phyloP scores from a whole-genome alignment of 1,284 basidiomycete genomes.

The Veloboletus limbatus region DNA sequence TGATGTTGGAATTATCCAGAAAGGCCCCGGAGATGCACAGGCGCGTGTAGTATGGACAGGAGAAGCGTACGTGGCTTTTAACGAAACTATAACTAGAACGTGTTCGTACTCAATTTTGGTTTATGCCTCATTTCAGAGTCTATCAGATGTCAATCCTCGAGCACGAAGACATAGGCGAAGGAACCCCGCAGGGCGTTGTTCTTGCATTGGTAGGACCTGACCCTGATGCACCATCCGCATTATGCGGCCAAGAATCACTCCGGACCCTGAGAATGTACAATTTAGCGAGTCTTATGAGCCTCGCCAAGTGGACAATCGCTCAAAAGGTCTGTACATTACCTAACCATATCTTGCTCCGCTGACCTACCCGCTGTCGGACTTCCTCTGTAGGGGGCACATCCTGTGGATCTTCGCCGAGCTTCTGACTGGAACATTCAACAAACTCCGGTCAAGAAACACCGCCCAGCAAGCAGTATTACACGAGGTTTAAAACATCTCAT shows the following conservation, averaged over 20 bases:
- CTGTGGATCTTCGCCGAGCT: constrained; percentile 56
- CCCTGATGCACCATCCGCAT: constrained; percentile 41
- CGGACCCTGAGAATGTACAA: constrained; percentile 76
- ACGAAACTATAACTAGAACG: not conserved
- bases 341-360: constrained; percentile 1
- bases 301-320: constrained; percentile 68
- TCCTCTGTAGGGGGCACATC: constrained; percentile 48
- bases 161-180: constrained; percentile 55
- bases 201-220: constrained; percentile 68
- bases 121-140: constrained; percentile 44
- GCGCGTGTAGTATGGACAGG: constrained; percentile 68
- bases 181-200: constrained; percentile 68
- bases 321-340: constrained; percentile 50
- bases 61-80: constrained; percentile 53
- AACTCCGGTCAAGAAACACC: constrained; percentile 51
- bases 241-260: constrained; percentile 49
- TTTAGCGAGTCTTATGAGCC: constrained; percentile 63
- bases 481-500: constrained; percentile 56
- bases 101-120: constrained; percentile 1
- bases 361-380: constrained; percentile 9
- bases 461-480: constrained; percentile 55
- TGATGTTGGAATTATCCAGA: constrained; percentile 41
- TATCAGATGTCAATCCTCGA: constrained; percentile 75
- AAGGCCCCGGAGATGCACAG: constrained; percentile 67
- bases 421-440: constrained; percentile 51